Percentiles rank a stretch among this genome's conserved stretches.
Evolutionary conservation across 805 yeast species (phyloP).

Genomic region (Lipomyces mesembrius): DNA sequence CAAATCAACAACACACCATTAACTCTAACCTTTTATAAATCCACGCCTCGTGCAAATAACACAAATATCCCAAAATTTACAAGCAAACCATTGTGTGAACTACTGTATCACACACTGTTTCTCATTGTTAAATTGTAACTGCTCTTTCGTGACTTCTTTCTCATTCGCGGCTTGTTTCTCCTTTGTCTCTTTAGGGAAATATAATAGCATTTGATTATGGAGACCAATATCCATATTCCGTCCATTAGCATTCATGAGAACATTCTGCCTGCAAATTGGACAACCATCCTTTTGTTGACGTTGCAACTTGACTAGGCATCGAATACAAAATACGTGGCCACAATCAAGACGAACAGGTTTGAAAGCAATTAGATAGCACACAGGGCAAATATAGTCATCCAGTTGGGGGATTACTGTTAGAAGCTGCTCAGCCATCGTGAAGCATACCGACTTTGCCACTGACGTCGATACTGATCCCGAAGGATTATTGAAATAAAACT

Average conservation of each 20-base stretch:
- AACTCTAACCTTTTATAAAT: background rate
- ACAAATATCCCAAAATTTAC: background rate
- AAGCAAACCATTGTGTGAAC: background rate
- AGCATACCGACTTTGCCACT: slow-evolving; percentile 60
- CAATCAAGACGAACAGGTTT: slow-evolving; percentile 71
- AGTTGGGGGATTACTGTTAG: slow-evolving; percentile 68
- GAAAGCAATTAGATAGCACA: slow-evolving; percentile 70
- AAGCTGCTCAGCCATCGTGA: slow-evolving; percentile 55
- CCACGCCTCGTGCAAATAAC: background rate
- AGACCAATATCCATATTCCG: slow-evolving; percentile 61
- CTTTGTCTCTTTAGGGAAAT: slow-evolving; percentile 71
- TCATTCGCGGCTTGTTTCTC: slow-evolving; percentile 62
- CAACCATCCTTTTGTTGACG: slow-evolving; percentile 62
- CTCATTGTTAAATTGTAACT: slow-evolving; percentile 29
- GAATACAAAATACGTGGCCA: slow-evolving; percentile 70
- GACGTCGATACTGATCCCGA: slow-evolving; percentile 34
- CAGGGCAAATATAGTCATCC: slow-evolving; percentile 76
- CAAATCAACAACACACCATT: background rate
- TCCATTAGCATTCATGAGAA: slow-evolving; percentile 62
- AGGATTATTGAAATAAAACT: slow-evolving; percentile 39
- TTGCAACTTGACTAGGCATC: slow-evolving; percentile 72
- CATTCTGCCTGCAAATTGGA: slow-evolving; percentile 65
- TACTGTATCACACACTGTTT: slow-evolving; percentile 3
- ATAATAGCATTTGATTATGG: slow-evolving; percentile 58
- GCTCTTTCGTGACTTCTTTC: slow-evolving; percentile 53